Evolutionary conservation across 306 rosid genomes (phyloP), one percentile per base, ranked within the genome.

Genomic region (Inga laurina): DNA sequence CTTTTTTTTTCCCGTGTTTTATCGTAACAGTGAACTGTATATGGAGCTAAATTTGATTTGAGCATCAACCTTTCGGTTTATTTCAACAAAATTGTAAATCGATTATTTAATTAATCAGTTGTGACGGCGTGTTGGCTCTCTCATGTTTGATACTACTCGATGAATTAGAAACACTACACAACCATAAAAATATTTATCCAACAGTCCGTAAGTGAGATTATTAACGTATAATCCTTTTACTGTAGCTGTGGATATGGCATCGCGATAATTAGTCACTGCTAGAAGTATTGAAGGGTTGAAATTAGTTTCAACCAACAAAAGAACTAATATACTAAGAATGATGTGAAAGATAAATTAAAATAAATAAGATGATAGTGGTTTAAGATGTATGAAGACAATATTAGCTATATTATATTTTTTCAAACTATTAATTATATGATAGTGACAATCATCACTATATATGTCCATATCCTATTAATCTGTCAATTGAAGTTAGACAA

Each of bases 31-130:
- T 37, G 7, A 30, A 8, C 65, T 75, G 9, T 44, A 9, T 24
- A 52, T 22, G 5, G 35, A 8, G n/a, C 73, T 84, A 77, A 57
- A 67, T 84, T 73, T 77, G 69, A 59, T 59, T 3, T 22, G 66
- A 14, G 7, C 14, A 43, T n/a, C 49, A 0, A 34, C n/a, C 39
- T 39, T 69, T n/a, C 57, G 18, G 41, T 78, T 78, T 62, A 16
- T 11, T 15, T 35, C 11, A 5, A 54, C 18, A 24, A 22, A 22
- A 59, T 59, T 59, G 66, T n/a, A 22, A 59, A 59, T 22, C 14
- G 10, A 2, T 49, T 49, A 56, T 56, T 56, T 21, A 21, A 56
- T 56, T 56, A 59, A 22, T 59, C 34, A 22, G 34, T 10, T 59
- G 66, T 6, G 5, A 59, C 5, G 32, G 34, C 14, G 14, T 19